Percentiles rank a stretch among this genome's conserved stretches.
Evolutionary conservation across 2,329 filamentous ascomycete species (phyloP).

Genomic region (Apiospora arundinis): DNA sequence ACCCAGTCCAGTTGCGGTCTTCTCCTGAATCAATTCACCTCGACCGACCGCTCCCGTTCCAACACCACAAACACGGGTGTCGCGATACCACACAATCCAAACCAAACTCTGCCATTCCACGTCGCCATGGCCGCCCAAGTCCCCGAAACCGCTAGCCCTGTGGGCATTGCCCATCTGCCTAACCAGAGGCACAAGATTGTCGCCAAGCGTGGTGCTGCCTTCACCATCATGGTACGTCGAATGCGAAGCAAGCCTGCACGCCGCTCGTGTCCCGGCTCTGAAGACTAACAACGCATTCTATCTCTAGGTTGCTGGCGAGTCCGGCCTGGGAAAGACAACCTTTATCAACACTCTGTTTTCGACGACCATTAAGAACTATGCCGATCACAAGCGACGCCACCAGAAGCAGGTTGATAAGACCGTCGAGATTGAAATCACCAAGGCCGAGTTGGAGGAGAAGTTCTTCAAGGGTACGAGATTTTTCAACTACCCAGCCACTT

Average conservation of each 20-base stretch:
- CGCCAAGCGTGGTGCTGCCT: constrained; percentile 88
- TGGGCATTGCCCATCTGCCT: constrained; percentile 77
- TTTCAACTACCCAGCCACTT: background rate
- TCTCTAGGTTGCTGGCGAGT: constrained; percentile 91
- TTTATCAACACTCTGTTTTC: constrained; percentile 99
- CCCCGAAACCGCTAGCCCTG: constrained; percentile 67
- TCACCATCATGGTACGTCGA: constrained; percentile 92
- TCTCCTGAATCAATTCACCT: constrained; percentile 21
- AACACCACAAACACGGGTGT: constrained; percentile 22
- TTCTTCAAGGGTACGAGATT: constrained; percentile 88
- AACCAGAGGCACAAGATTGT: constrained; percentile 77
- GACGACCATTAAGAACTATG: constrained; percentile 99
- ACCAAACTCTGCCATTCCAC: background rate
- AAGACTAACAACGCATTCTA: constrained; percentile 21
- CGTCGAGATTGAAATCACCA: constrained; percentile 99
- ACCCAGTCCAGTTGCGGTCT: constrained; percentile 12
- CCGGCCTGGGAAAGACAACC: constrained; percentile 97
- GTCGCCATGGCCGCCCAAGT: constrained; percentile 35
- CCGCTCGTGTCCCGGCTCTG: background rate
- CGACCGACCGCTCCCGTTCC: constrained; percentile 1
- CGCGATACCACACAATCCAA: constrained; percentile 39
- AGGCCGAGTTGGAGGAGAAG: constrained; percentile 99
- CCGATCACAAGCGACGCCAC: constrained; percentile 98
- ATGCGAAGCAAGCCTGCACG: background rate
- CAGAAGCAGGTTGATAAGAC: constrained; percentile 99